phyloP scores from a whole-genome alignment of 2,329 filamentous ascomycete species.

The Sphaerostilbella broomeana region DNA sequence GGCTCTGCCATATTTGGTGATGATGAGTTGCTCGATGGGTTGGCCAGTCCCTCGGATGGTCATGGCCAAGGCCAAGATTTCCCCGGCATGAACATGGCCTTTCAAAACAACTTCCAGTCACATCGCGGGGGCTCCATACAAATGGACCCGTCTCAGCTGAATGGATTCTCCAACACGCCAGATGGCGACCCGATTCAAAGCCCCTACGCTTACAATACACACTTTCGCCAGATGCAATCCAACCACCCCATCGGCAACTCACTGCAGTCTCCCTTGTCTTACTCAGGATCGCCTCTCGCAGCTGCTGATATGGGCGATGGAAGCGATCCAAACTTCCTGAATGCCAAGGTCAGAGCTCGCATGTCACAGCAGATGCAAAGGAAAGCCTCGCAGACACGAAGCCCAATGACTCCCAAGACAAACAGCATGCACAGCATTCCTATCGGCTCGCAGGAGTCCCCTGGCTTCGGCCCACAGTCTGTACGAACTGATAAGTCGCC shows the following conservation, averaged over 20 bases:
- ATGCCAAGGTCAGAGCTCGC: conserved; percentile 53
- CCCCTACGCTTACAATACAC: conserved; percentile 78
- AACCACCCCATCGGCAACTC: conserved; percentile 50
- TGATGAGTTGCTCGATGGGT: conserved; percentile 76
- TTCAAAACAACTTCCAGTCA: conserved; percentile 46
- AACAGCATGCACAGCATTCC: conserved; percentile 66
- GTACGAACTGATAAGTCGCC: conserved; percentile 78
- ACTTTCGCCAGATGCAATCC: conserved; percentile 65
- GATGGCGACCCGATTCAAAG: conserved; percentile 90
- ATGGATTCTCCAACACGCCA: conserved; percentile 83
- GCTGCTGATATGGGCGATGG: conserved; percentile 44
- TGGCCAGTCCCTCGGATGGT: conserved; percentile 50
- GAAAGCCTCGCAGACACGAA: conserved; percentile 67
- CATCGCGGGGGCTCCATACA: conserved; percentile 53
- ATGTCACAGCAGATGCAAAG: conserved; percentile 60
- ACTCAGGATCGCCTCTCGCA: conserved; percentile 34
- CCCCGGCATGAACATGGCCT: conserved; percentile 51
- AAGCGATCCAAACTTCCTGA: conserved; percentile 51
- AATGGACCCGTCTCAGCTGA: conserved; percentile 63
- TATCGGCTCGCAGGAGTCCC: conserved; percentile 60
- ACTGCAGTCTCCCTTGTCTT: conserved; percentile 35
- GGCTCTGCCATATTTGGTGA: conserved; percentile 76
- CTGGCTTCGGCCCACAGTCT: conserved; percentile 68
- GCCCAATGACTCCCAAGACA: conserved; percentile 83
- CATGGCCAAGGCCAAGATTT: conserved; percentile 52